phyloP scores from a whole-genome alignment of 1,284 basidiomycete species.

The Blastosporella zonata region DNA sequence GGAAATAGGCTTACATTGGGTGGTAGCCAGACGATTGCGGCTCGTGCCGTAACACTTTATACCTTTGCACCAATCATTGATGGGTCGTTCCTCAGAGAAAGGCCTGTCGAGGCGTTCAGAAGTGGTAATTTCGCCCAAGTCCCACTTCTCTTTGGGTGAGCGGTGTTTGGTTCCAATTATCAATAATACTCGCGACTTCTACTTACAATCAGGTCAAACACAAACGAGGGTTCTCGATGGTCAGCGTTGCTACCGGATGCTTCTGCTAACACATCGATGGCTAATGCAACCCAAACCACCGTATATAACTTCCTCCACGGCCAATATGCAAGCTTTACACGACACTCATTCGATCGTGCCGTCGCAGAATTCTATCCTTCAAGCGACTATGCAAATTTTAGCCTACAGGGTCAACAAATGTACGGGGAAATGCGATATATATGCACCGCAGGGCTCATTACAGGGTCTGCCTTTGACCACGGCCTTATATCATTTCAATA shows the following conservation, averaged over 20 bases:
- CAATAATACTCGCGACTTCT: too few species aligned
- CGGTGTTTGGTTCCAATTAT: too few species aligned
- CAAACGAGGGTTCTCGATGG: constrained; percentile 35
- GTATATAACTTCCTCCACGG: constrained; percentile 36
- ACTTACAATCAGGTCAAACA: constrained; percentile 28
- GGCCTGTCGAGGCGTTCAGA: constrained; percentile 32
- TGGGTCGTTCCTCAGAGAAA: constrained; percentile 26
- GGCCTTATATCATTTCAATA: constrained; percentile 27
- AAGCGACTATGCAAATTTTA: constrained; percentile 27
- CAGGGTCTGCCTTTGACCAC: constrained; percentile 20
- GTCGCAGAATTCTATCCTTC: constrained; percentile 30
- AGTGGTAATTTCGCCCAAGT: constrained; percentile 30
- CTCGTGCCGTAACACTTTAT: constrained; percentile 28
- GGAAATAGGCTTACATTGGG: constrained; percentile 25
- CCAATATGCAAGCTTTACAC: constrained; percentile 29
- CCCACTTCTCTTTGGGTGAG: constrained; percentile 32
- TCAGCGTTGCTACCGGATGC: constrained; percentile 28
- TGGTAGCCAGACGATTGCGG: constrained; percentile 24
- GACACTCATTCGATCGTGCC: constrained; percentile 25
- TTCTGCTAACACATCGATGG: constrained; percentile 32
- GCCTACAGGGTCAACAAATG: constrained; percentile 37
- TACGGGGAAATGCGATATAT: constrained; percentile 39
- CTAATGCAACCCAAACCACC: constrained; percentile 31
- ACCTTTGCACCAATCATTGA: constrained; percentile 33
- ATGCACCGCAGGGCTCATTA: constrained; percentile 32